A percentile compares a stretch with the other conserved stretches of the same genome.
Conservation (phyloP, 352 stramenopile genomes). For the Elongisporangium undulatum region DNA sequence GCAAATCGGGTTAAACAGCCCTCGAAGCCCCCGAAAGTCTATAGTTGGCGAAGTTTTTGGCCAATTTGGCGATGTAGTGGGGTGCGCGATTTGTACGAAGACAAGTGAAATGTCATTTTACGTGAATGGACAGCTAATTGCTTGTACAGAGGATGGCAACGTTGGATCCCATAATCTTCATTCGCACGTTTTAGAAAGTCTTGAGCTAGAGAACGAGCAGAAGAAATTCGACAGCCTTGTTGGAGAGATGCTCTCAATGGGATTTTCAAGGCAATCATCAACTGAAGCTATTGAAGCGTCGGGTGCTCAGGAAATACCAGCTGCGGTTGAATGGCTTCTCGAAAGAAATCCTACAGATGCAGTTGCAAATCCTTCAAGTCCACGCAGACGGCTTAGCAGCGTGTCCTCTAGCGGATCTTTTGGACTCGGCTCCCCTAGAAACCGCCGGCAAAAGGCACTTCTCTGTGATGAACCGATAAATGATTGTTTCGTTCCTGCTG, state of each 20-base stretch:
- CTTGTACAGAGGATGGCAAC: background rate
- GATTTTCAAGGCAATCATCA: conserved; percentile 33
- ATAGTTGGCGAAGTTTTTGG: conserved; percentile 44
- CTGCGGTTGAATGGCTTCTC: conserved; percentile 42
- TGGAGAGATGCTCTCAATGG: conserved; percentile 45
- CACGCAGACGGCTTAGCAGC: background rate
- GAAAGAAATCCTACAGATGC: background rate
- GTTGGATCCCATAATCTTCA: background rate
- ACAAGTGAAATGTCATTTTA: conserved; percentile 44
- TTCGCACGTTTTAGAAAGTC: background rate
- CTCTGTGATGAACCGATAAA: background rate
- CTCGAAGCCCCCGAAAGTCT: conserved; percentile 1
- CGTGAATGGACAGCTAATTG: conserved; percentile 48
- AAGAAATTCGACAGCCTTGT: conserved; percentile 42
- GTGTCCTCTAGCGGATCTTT: background rate
- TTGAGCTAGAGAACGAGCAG: background rate
- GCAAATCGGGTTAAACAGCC: conserved; percentile 24
- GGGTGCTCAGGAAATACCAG: conserved; percentile 12
- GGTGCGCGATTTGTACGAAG: conserved; percentile 30
- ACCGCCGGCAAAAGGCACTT: background rate
- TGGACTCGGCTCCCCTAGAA: background rate
- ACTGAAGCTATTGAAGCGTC: conserved; percentile 30
- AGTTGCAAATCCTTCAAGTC: background rate
- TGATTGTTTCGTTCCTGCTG: conserved; percentile 17
- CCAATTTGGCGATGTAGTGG: conserved; percentile 48